These are phyloP conservation scores for Silybum marianum DNA, from an alignment of 129 eudicot genomes.

Conservation along the genomic window DNA sequence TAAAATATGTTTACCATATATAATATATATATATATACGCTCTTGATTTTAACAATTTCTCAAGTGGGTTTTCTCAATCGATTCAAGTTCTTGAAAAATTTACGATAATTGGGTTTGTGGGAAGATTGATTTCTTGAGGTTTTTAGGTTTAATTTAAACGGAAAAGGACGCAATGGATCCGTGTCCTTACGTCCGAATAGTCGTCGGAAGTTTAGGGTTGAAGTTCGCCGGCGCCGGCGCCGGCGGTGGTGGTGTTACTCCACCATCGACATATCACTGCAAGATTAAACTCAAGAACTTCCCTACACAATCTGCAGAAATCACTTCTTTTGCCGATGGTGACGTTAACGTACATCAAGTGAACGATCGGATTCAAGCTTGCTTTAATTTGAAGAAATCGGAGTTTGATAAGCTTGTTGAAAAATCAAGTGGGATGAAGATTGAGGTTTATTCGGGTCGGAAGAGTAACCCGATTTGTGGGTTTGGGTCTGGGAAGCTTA, in stretches of 20 bases:
- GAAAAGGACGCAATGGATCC: slow-evolving; percentile 67
- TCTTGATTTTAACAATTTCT: slow-evolving; percentile 6
- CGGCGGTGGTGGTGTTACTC: slow-evolving; percentile 7
- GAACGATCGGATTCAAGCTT: slow-evolving; percentile 48
- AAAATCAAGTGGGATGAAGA: slow-evolving; percentile 44
- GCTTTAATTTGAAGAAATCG: slow-evolving; percentile 55
- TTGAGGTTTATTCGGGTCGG: slow-evolving; percentile 51
- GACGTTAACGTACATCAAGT: slow-evolving; percentile 44
- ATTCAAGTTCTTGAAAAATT: background rate
- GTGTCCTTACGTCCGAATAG: slow-evolving; percentile 66
- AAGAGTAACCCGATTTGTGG: slow-evolving; percentile 37
- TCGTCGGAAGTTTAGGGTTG: slow-evolving; percentile 55
- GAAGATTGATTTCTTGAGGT: background rate
- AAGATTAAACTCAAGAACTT: slow-evolving; percentile 62
- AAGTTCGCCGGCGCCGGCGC: slow-evolving; percentile 22
- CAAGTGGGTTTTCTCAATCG: slow-evolving; percentile 18
- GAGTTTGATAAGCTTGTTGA: slow-evolving; percentile 58
- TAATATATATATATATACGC: background rate
- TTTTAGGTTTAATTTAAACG: background rate
- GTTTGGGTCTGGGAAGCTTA: slow-evolving; percentile 52
- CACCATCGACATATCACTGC: slow-evolving; percentile 44
- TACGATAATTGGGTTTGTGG: background rate
- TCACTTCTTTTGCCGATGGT: slow-evolving; percentile 33
- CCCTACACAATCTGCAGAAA: slow-evolving; percentile 48
- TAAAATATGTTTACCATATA: background rate